These are phyloP conservation scores for Colletotrichum sp. DNA, from an alignment of 2,329 filamentous ascomycete species.

Conservation along the genomic window DNA sequence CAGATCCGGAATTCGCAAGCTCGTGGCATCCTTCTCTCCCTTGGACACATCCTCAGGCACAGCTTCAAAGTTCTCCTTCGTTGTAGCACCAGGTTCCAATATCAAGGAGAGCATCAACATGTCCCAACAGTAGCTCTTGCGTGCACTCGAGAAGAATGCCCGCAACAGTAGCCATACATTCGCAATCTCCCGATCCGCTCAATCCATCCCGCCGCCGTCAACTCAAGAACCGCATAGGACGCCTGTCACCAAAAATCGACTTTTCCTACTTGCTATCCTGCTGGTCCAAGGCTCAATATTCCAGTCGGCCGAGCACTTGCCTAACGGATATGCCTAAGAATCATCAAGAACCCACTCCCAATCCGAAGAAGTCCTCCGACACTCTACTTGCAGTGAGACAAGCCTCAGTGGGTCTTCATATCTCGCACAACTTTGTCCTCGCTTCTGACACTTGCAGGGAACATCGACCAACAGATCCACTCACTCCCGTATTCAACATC, in stretches of 20 bases:
- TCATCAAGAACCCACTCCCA: background rate
- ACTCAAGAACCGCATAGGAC: background rate
- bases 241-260: background rate
- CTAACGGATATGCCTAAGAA: conserved; percentile 9
- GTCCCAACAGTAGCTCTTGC: background rate
- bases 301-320: background rate
- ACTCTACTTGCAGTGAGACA: conserved; percentile 16
- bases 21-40: background rate
- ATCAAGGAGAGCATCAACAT: conserved; percentile 5
- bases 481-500: background rate
- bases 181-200: background rate
- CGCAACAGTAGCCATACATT: background rate
- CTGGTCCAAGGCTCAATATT: background rate
- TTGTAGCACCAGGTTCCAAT: background rate
- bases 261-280: background rate
- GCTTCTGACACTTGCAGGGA: background rate
- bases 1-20: background rate
- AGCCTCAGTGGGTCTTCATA: background rate
- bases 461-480: background rate
- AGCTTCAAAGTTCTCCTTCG: background rate
- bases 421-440: rapidly evolving
- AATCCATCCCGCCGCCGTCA: background rate
- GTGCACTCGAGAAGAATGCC: conserved; percentile 9
- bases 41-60: background rate
- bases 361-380: background rate